Conservation (phyloP, 441 rosid species). For the Capsella rubella region DNA sequence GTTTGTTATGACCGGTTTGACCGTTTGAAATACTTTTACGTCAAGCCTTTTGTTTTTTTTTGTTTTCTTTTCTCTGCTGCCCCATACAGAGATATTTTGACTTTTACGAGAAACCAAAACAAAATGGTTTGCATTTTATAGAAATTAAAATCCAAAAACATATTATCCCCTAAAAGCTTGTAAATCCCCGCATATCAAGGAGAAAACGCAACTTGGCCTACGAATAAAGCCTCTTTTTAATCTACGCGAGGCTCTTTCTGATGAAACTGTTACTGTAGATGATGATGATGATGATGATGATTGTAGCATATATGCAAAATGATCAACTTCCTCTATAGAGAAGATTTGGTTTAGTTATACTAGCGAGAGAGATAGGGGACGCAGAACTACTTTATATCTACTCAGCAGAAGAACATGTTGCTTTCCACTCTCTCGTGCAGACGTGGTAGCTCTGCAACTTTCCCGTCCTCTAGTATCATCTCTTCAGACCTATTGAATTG, state of each 20-base stretch:
- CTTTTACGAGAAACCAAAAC: too few relatives aligned
- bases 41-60: too few relatives aligned
- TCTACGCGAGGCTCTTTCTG: slow-evolving; percentile 11
- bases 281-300: slow-evolving; percentile 24
- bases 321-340: slow-evolving; percentile 22
- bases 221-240: slow-evolving; percentile 16
- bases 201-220: slow-evolving; percentile 12
- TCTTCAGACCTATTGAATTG: slow-evolving; percentile 83
- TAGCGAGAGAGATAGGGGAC: background rate
- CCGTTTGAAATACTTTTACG: slow-evolving; percentile 26
- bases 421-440: slow-evolving; percentile 58
- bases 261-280: slow-evolving; percentile 26
- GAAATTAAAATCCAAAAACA: background rate
- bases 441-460: slow-evolving; percentile 73
- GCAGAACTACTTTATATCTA: slow-evolving; percentile 23
- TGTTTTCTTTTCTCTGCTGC: too few relatives aligned
- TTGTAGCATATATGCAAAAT: slow-evolving; percentile 28
- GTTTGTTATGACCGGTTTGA: slow-evolving; percentile 36
- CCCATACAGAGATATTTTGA: too few relatives aligned
- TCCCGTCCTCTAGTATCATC: slow-evolving; percentile 52
- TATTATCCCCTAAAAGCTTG: background rate
- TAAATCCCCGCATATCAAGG: background rate
- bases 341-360: background rate
- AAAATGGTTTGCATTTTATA: too few relatives aligned
- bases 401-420: slow-evolving; percentile 93